These are phyloP conservation scores for Corrigiola litoralis DNA, from an alignment of 179 eudicot genomes.

Conservation along the genomic window DNA sequence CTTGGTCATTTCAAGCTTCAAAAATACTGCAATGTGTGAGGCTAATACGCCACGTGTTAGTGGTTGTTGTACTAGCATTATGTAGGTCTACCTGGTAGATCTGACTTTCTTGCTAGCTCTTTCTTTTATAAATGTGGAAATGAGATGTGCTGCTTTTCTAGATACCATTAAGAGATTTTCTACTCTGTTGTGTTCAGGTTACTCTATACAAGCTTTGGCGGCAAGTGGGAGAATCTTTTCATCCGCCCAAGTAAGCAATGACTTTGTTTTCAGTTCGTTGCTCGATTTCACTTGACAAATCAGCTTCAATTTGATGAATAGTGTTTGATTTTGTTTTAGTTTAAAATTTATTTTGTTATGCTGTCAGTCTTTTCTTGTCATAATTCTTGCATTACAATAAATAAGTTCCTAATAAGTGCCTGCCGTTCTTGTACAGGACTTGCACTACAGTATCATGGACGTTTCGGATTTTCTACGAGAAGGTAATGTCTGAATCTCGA, in stretches of 20 bases:
- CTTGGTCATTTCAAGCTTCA: too few relatives aligned
- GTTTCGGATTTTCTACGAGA: constrained; percentile 91
- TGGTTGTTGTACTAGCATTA: background rate
- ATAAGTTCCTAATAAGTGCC: background rate
- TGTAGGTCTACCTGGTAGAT: background rate
- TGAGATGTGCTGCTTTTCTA: background rate
- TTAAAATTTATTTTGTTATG: background rate
- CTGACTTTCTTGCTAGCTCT: background rate
- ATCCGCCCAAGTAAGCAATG: constrained; percentile 84
- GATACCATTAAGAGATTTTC: constrained; percentile 2
- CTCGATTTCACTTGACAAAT: background rate
- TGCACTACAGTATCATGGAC: constrained; percentile 98
- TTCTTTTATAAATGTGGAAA: background rate
- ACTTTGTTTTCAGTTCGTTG: background rate
- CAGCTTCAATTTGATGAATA: background rate
- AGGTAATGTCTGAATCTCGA: constrained; percentile 42
- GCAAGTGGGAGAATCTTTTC: constrained; percentile 93
- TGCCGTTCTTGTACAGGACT: constrained; percentile 49
- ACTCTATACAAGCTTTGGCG: constrained; percentile 92
- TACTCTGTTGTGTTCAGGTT: constrained; percentile 45
- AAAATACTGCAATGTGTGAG: background rate
- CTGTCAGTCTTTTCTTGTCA: background rate
- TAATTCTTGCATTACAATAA: background rate
- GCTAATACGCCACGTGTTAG: background rate
- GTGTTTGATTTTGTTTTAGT: background rate